Percentiles rank a stretch among this genome's conserved stretches.
phyloP scores from a whole-genome alignment of 2,329 filamentous ascomycete genomes.

The Zelopaecilomyces penicillatus region DNA sequence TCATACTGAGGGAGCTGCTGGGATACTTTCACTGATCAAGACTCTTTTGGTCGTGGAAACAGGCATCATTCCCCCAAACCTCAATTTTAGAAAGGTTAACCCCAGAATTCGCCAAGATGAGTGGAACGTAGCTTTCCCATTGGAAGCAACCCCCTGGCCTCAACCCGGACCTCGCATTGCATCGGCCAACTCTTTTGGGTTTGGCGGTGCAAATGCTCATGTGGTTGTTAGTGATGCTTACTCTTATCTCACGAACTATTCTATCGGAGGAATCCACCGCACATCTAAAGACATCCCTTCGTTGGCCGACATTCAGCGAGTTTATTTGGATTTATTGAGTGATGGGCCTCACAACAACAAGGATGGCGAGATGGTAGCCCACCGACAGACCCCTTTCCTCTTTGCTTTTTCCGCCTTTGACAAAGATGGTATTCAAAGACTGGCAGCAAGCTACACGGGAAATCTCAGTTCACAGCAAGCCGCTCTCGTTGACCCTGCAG shows the following conservation, averaged over 20 bases:
- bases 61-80: neutral
- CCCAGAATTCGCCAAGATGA: constrained; percentile 8
- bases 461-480: neutral
- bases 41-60: neutral
- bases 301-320: no score
- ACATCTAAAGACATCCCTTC: neutral
- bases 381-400: neutral
- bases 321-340: neutral
- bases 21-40: neutral
- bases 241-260: neutral
- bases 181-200: constrained; percentile 28
- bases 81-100: neutral
- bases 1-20: neutral
- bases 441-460: neutral
- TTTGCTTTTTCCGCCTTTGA: neutral
- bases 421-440: neutral
- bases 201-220: constrained; percentile 34
- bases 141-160: neutral
- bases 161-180: constrained; percentile 3
- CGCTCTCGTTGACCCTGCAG: neutral
- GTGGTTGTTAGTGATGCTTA: constrained; percentile 22
- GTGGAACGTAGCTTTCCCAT: constrained; percentile 4
- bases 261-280: neutral
- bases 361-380: neutral
- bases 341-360: neutral